phyloP scores from a whole-genome alignment of 768 basidiomycete genomes.

The Tricholoma matsutake region DNA sequence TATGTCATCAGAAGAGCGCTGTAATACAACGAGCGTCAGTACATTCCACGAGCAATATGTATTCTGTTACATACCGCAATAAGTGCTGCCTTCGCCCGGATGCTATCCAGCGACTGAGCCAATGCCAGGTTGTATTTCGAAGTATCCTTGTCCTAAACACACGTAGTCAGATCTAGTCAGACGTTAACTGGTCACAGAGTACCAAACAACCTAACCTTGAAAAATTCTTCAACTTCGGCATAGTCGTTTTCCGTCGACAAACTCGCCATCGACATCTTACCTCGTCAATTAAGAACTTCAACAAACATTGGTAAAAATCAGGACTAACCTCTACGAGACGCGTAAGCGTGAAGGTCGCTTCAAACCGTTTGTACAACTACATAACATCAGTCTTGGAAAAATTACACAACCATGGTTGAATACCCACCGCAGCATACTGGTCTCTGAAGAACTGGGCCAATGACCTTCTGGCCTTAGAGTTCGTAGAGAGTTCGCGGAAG shows the following conservation, averaged over 20 bases:
- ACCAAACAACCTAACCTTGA: constrained; percentile 53
- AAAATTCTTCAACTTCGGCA: constrained; percentile 64
- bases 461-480: constrained; percentile 51
- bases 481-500: constrained; percentile 54
- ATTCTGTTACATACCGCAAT: constrained; percentile 46
- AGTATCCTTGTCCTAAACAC: constrained; percentile 55
- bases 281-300: constrained; percentile 21
- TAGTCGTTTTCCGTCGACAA: constrained; percentile 69
- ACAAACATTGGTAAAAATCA: constrained; percentile 12
- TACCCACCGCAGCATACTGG: constrained; percentile 62
- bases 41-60: background rate
- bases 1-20: constrained; percentile 62
- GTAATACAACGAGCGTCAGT: constrained; percentile 1
- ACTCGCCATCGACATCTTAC: constrained; percentile 14
- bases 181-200: constrained; percentile 1
- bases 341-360: constrained; percentile 61
- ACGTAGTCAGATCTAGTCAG: constrained; percentile 19
- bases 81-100: constrained; percentile 58
- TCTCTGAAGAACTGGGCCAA: constrained; percentile 64
- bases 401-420: background rate
- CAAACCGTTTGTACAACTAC: constrained; percentile 66
- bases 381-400: background rate
- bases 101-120: constrained; percentile 65
- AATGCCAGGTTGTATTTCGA: constrained; percentile 65
- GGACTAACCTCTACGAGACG: constrained; percentile 48